Base-by-base conservation (phyloP, 306 rosid genomes). In the Glycine soja region DNA sequence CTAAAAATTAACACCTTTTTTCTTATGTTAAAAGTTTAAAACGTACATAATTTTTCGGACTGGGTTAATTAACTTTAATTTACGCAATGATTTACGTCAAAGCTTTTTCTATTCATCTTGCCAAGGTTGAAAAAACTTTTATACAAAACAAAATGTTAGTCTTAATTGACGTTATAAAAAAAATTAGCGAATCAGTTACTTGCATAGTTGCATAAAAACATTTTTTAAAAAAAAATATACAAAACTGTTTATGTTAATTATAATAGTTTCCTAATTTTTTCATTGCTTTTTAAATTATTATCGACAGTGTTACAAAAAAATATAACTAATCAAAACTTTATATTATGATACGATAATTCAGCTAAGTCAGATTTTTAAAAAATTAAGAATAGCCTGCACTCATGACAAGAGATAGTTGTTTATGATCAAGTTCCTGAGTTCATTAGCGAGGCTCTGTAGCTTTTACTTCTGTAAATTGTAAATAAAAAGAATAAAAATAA, bases 11-110 rank as follows among this genome's bases (percentile, higher is more conserved):
- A 9, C 6, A 11, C 50, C 42, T 43, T 72, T 77, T 71, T 36
- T 3, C 34, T 8, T 14, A 43, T 43, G 48, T 48, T 61, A 11
- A 61, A 61, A 32, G 30, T 19, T 72, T 47, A 74, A 42, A 83
- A 3, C 57, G 32, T 51, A 18, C 34, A 64, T 47, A 56, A 14
- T 14, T 5, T 57, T 48, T 19, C 54, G 40, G 4, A 45, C 18
- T 52, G 47, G 43, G 36, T 82, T 75, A 36, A 19, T 58, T 48
- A 58, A 80, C 63, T 16, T 75, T 75, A 75, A 8, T 75, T 75
- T 19, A 16, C 40, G 16, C 78, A 42, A 57, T 74, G 14, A 43
- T 72, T 61, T 72, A 19, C 40, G 32, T 5, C 52, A 36, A 48
- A 72, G 84, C 18, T 48, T 72, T 72, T 72, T 8, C 6, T 18